Conservation (phyloP, 306 rosid species). For the Prunus mongolica region DNA sequence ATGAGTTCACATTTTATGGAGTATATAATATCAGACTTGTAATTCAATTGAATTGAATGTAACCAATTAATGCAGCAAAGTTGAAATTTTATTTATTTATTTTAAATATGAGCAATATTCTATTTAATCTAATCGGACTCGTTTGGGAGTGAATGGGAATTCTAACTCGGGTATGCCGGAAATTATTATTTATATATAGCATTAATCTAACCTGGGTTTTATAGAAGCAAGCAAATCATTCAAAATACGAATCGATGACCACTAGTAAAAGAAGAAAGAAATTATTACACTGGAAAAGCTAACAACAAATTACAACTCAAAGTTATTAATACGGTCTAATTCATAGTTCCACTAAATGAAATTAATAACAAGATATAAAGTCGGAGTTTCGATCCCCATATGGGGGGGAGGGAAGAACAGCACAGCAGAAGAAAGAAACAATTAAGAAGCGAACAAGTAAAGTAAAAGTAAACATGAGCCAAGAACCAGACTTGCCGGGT, state of each 20-base stretch:
- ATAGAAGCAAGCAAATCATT: neutral
- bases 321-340: neutral
- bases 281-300: neutral
- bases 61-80: no score
- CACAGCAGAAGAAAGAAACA: neutral
- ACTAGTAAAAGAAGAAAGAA: neutral
- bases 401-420: neutral
- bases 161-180: no score
- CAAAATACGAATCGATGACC: neutral
- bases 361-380: neutral
- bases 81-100: no score
- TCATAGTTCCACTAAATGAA: neutral
- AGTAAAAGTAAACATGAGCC: constrained; percentile 14
- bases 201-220: neutral
- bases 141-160: no score
- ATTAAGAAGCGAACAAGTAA: neutral
- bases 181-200: neutral
- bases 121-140: no score
- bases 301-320: no score
- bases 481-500: constrained; percentile 38
- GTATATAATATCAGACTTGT: no score
- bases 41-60: no score
- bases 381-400: neutral
- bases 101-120: no score
- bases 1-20: no score